Evolutionary conservation across 1,284 basidiomycete genomes (phyloP), one percentile per base, ranked within the genome.

Genomic region (Cutaneotrichosporon sp.): DNA sequence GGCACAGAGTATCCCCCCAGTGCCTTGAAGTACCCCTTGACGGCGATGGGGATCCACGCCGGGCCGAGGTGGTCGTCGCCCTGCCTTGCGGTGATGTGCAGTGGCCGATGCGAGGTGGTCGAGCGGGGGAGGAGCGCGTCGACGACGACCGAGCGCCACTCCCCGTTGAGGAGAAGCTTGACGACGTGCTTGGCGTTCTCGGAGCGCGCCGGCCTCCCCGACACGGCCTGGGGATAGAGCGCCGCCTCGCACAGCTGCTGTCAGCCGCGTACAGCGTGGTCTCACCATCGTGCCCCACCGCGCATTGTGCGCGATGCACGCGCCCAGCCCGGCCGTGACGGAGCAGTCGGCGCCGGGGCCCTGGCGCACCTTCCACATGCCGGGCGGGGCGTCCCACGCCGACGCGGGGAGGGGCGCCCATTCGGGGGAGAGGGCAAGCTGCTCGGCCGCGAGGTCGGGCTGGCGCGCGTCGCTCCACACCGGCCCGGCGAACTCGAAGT

Each of bases 271-370:
- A n/a, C n/a, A n/a, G n/a, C 4, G 24, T 13, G 14, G 18, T 75
- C 83, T 67, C 69, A 91, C 91, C 67, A 82, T 82, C 0, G 89
- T 88, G 3, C 82, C 80, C 77, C 89, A 93, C 52, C 83, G 81
- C 13, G 80, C 78, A 60, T 87, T 84, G 72, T 97, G 89, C 66
- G 89, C 87, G 27, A 92, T 80, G 58, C 89, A 92, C 2, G 91
- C 87, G 16, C 89, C 88, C 13, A 97, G 83, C 0, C 92, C 89
- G 1, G 92, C 90, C 53, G 93, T 93, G 6, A 97, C 85, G 0
- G 92, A 95, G 75, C 95, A 98, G 72, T 98, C 93, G 2, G 89
- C 87, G 4, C 95, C 87, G 16, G 89, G 84, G 52, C 91, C 89
- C 76, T 98, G 95, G 7, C 86, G 79, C 51, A 97, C 87, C 59